Base-by-base conservation (phyloP, 2,329 filamentous ascomycete species). In the Trichothecium roseum region DNA sequence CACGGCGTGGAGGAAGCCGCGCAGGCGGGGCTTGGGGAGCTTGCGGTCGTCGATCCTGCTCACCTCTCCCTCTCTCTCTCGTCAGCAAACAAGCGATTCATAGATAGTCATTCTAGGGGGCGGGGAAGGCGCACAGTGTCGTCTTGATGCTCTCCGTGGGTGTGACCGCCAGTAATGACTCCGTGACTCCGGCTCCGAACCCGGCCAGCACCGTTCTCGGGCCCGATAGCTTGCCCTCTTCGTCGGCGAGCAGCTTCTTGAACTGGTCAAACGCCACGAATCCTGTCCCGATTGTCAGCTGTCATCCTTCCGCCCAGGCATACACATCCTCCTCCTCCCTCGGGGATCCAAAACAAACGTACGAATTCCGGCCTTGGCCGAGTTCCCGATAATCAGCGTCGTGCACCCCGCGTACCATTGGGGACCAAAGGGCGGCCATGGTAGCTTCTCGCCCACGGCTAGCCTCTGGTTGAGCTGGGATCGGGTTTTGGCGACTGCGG, bases 341-440 rank as follows among this genome's bases (percentile, higher is more conserved):
- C n/a, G n/a, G n/a, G n/a, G n/a, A n/a, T n/a, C n/a, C n/a, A n/a
- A n/a, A n/a, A n/a, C n/a, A n/a, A n/a, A 69, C 81, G 41, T 72
- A 88, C 87, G 81, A 43, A 96, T 93, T 40, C 87, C 91, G 27
- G 91, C 91, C 66, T 98, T 98, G 55, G 91, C 72, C 36, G 87
- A 93, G 63, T 98, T 98, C 41, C 91, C 91, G 47, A 96, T 86
- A 40, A 98, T 94, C 55, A 95, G 64, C 18, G 91, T 96, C 32
- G 91, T 96, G 65, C 91, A 98, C 27, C 91, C 91, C 10, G 91
- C 89, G 59, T 98, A 98, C 91, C 91, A 98, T 59, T 94, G 86
- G 48, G 64, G 69, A 33, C 91, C 91, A 52, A 96, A 96, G 9
- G 85, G 84, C 30, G 91, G 91, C 84, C 86, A 95, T 36, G 89